Evolutionary conservation across 192 early-diverging fungal genomes (phyloP).

Genomic region (Coemansia reversa): DNA sequence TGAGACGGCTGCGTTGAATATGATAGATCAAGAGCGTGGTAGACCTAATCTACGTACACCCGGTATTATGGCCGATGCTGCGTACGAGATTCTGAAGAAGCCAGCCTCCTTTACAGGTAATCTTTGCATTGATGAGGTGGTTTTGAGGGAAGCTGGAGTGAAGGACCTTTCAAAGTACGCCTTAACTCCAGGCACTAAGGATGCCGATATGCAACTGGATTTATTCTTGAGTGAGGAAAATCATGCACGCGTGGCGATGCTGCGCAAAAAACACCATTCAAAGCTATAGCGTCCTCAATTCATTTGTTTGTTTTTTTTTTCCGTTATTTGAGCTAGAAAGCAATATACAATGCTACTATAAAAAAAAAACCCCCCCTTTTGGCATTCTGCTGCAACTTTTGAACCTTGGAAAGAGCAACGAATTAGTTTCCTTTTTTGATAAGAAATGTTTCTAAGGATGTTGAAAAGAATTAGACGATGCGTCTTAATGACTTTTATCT

Average conservation of each 20-base stretch:
- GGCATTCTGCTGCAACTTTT: no score
- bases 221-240: conserved; percentile 56
- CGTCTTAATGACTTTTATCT: no score
- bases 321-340: neutral
- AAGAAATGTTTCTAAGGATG: no score
- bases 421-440: no score
- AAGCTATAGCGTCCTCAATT: conserved; percentile 13
- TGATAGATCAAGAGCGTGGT: conserved; percentile 2
- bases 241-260: conserved; percentile 23
- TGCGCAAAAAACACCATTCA: conserved; percentile 15
- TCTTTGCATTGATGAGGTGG: conserved; percentile 72
- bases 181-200: conserved; percentile 53
- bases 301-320: neutral
- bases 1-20: conserved; percentile 65
- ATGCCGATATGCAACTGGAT: conserved; percentile 60
- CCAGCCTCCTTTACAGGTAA: conserved; percentile 62
- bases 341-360: no score
- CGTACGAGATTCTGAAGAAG: conserved; percentile 61
- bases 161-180: conserved; percentile 69
- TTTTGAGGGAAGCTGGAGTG: conserved; percentile 69
- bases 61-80: conserved; percentile 79
- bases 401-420: no score
- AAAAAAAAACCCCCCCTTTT: no score
- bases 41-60: conserved; percentile 31
- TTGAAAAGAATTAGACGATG: no score